Evolutionary conservation across 352 stramenopile species (phyloP).

Genomic region (Globisporangium recalcitrans): DNA sequence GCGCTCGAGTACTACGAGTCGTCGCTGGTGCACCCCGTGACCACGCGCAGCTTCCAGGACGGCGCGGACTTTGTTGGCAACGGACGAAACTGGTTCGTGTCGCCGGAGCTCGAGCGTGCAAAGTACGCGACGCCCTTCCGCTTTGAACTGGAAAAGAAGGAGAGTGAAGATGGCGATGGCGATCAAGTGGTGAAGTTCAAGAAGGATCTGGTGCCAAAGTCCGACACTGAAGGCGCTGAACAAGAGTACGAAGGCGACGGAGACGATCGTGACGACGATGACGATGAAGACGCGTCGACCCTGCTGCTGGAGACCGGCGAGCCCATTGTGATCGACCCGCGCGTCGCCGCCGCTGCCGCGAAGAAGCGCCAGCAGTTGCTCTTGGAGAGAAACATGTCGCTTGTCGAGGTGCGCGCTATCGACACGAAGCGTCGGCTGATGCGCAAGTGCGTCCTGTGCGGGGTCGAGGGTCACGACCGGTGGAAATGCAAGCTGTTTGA

Average conservation of each 20-base stretch:
- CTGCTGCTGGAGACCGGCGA: constrained; percentile 13
- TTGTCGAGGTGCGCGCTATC: neutral
- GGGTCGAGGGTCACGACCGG: neutral
- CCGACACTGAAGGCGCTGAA: neutral
- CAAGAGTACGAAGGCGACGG: neutral
- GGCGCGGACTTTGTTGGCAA: constrained; percentile 30
- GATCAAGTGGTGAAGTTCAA: neutral
- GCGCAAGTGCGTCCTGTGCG: neutral
- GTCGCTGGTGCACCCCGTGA: constrained; percentile 30
- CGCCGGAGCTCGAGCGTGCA: constrained; percentile 9
- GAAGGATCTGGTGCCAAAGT: neutral
- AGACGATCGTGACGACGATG: neutral
- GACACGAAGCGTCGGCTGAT: neutral
- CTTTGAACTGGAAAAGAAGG: neutral
- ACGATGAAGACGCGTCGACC: neutral
- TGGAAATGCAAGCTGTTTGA: neutral
- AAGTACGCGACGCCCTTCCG: constrained; percentile 9
- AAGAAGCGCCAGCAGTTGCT: neutral
- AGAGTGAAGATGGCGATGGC: neutral
- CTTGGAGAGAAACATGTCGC: neutral
- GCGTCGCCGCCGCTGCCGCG: neutral
- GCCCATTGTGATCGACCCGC: neutral
- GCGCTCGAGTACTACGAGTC: constrained; percentile 63
- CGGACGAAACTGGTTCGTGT: constrained; percentile 45
- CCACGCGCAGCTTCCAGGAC: constrained; percentile 25